Percentiles rank a stretch among this genome's conserved stretches.
Evolutionary conservation across 2,329 filamentous ascomycete species (phyloP).

Genomic region (Coniochaeta ligniaria): DNA sequence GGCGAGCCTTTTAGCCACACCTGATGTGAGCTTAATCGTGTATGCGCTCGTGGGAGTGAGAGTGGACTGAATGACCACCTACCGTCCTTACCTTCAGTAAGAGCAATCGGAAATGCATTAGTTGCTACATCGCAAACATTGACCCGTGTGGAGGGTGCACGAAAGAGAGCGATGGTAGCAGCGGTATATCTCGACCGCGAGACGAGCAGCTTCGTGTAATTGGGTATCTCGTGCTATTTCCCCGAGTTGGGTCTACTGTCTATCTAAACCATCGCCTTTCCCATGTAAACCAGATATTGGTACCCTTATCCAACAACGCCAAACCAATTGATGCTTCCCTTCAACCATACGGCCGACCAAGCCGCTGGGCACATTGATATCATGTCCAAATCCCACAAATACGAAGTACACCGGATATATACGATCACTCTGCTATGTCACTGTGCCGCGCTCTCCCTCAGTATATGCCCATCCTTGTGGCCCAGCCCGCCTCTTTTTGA

Average conservation of each 20-base stretch:
- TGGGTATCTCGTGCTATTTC: not conserved
- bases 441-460: conserved; percentile 22
- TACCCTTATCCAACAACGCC: not conserved
- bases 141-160: not conserved
- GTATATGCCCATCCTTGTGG: conserved; percentile 71
- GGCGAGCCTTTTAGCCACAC: not conserved
- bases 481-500: conserved; percentile 73
- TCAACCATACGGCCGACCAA: not conserved
- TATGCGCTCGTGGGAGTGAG: not conserved
- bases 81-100: not conserved
- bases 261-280: not conserved
- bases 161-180: too few relatives aligned
- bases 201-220: not conserved
- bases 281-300: not conserved
- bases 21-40: not conserved
- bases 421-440: not conserved
- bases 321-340: not conserved
- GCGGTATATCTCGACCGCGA: too few relatives aligned
- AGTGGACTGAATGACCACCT: not conserved
- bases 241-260: not conserved
- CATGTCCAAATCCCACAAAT: not conserved
- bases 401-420: not conserved
- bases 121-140: not conserved
- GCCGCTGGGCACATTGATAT: not conserved
- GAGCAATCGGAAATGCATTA: not conserved